Percentiles rank a stretch among this genome's conserved stretches.
These are phyloP conservation scores for Echeveria elegans DNA, from an alignment of 164 flowering plant genomes.

Conservation along the genomic window DNA sequence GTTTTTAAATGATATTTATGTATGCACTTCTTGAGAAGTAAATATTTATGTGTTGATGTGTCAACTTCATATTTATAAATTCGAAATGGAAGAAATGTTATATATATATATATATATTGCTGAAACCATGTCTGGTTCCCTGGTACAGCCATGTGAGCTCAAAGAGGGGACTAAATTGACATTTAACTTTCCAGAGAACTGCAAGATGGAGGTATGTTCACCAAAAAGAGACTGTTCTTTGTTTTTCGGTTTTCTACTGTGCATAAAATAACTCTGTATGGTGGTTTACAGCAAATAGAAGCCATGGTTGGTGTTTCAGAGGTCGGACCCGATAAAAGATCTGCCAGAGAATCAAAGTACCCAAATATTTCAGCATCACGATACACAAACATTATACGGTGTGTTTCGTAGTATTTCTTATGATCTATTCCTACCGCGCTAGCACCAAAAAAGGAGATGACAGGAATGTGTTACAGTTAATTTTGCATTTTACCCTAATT, in stretches of 20 bases:
- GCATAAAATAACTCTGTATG: not conserved
- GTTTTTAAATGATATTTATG: not conserved
- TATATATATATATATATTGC: not conserved
- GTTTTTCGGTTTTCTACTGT: not conserved
- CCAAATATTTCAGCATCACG: conserved; percentile 14
- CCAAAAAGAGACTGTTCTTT: not conserved
- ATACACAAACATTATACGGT: conserved; percentile 22
- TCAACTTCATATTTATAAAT: not conserved
- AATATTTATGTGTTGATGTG: not conserved
- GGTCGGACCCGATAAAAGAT: conserved; percentile 20
- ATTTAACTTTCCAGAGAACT: conserved; percentile 18
- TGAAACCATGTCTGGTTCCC: not conserved
- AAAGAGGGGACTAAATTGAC: conserved; percentile 20
- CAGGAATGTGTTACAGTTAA: too few species aligned
- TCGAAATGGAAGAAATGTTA: not conserved
- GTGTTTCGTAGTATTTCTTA: not conserved
- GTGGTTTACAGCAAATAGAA: conserved; percentile 18
- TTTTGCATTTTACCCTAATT: not conserved
- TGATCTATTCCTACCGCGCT: not conserved
- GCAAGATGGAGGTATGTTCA: conserved; percentile 16
- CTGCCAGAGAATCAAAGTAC: conserved; percentile 21
- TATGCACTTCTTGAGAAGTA: not conserved
- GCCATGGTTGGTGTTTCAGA: conserved; percentile 23
- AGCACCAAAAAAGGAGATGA: not conserved
- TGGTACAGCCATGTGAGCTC: conserved; percentile 21